Evolutionary conservation across 352 stramenopile genomes (phyloP), one percentile per base, ranked within the genome.

Genomic region (Globisporangium orthogonon): DNA sequence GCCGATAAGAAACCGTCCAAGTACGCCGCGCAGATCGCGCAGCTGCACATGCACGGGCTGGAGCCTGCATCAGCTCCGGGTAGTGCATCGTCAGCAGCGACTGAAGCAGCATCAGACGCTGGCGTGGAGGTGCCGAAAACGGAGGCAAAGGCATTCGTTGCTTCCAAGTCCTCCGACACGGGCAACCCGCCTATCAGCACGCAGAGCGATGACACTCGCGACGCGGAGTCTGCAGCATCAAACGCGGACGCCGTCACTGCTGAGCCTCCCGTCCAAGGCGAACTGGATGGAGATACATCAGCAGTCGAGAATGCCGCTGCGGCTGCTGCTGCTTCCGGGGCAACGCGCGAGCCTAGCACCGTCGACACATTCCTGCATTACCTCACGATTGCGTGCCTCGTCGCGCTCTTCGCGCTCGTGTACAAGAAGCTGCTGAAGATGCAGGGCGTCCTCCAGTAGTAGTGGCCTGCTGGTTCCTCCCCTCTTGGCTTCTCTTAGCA

Each of bases 391-490:
- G 79, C 70, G 4, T 72, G 89, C 11, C 67, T 85, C 5, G 66
- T 90, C 5, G 83, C 79, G 35, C 65, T 92, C 11, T 85, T 92
- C 55, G 83, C 78, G 0, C 48, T 92, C 30, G 58, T 92, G 18
- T 92, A 92, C 70, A 89, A 86, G 62, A 87, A 87, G 56, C 64
- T 92, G n/a, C 63, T 92, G 30, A 81, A 92, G 60, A 71, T 78
- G 60, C 75, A 92, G 39, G 83, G 83, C 39, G 60, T 89, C 15
- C 49, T 89, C 9, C 74, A 83, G 52, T 69, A 53, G 41, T 15
- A 33, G n/a, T 23, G n/a, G 18, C 23, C 17, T 44, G 15, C 17
- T 40, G 29, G 18, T 28, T 3, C n/a, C 7, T 43, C 33, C 33
- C 33, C 9, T 9, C 33, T 9, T 37, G 4, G 33, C 33, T 37